Percentiles rank a stretch among this genome's conserved stretches.
phyloP scores from a whole-genome alignment of 1,139 yeast species.

The Blastobotrys capitulatus region DNA sequence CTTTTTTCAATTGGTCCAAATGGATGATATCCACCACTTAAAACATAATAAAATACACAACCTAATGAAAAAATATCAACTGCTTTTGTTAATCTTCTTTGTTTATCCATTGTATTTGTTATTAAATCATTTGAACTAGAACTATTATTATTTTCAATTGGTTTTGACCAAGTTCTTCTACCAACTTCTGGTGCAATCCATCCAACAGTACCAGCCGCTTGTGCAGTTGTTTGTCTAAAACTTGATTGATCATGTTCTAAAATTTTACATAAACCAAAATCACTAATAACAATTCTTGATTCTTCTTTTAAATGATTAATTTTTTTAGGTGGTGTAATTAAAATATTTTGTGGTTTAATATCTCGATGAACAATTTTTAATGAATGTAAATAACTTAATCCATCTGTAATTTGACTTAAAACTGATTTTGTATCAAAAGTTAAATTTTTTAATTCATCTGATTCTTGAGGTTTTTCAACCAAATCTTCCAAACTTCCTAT shows the following conservation, averaged over 20 bases:
- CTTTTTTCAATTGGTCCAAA: constrained; percentile 85
- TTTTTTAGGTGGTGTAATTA: constrained; percentile 68
- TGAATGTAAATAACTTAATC: constrained; percentile 81
- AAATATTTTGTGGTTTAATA: constrained; percentile 90
- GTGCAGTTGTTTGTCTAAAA: constrained; percentile 84
- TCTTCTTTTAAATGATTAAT: constrained; percentile 19
- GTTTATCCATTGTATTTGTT: constrained; percentile 37
- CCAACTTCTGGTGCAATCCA: constrained; percentile 95
- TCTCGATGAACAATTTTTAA: constrained; percentile 93
- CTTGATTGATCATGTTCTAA: constrained; percentile 90
- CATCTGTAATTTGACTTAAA: constrained; percentile 73
- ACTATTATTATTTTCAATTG: neutral
- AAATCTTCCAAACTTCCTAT: constrained; percentile 85
- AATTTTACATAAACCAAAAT: constrained; percentile 91
- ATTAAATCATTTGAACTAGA: constrained; percentile 27
- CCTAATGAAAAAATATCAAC: constrained; percentile 94
- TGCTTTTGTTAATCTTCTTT: constrained; percentile 75
- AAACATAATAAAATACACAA: constrained; percentile 83
- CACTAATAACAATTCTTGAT: constrained; percentile 72
- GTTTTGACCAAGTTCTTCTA: constrained; percentile 5
- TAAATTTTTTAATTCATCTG: constrained; percentile 24
- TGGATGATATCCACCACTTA: constrained; percentile 87
- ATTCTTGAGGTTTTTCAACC: constrained; percentile 37
- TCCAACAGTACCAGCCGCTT: constrained; percentile 96
- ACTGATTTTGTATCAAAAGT: constrained; percentile 34